Percentiles rank a stretch among this genome's conserved stretches.
These are phyloP conservation scores for Cymbopogon flexuosus DNA, from an alignment of 202 grass and related monocot species.

Conservation along the genomic window DNA sequence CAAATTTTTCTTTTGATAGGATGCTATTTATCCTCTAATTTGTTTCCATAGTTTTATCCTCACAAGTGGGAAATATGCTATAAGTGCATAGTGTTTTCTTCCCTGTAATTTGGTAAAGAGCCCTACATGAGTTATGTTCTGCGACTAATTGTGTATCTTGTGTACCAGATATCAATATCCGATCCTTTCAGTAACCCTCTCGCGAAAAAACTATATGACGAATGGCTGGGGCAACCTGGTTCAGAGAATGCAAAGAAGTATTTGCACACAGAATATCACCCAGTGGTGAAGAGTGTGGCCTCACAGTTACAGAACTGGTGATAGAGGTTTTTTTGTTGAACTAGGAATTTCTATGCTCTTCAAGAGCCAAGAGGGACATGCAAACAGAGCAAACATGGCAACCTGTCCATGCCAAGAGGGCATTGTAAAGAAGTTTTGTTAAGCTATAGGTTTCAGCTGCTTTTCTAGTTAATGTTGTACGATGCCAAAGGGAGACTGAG, in stretches of 20 bases:
- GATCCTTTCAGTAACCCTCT: constrained; percentile 70
- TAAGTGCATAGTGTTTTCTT: neutral
- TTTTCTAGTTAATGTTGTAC: constrained; percentile 37
- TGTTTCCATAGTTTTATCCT: neutral
- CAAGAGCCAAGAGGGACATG: constrained; percentile 13
- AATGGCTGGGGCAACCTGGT: constrained; percentile 84
- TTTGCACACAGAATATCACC: constrained; percentile 81
- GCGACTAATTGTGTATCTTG: constrained; percentile 9
- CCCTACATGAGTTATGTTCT: neutral
- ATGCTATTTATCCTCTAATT: neutral
- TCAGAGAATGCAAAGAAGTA: constrained; percentile 77
- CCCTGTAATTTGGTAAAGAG: neutral
- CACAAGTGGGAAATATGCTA: neutral
- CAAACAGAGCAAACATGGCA: neutral
- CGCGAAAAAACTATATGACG: constrained; percentile 57
- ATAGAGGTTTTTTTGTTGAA: constrained; percentile 1
- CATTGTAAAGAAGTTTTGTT: constrained; percentile 49
- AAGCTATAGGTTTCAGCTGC: constrained; percentile 32
- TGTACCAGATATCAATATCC: constrained; percentile 52
- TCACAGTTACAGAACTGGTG: constrained; percentile 95
- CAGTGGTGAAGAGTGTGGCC: constrained; percentile 68
- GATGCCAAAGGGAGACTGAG: neutral
- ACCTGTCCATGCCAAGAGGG: neutral
- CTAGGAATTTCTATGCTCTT: constrained; percentile 6
- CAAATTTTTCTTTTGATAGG: neutral